A percentile compares a stretch with the other conserved stretches of the same genome.
phyloP scores from a whole-genome alignment of 2,329 filamentous ascomycete genomes.

The Dichotomopilus funicola region DNA sequence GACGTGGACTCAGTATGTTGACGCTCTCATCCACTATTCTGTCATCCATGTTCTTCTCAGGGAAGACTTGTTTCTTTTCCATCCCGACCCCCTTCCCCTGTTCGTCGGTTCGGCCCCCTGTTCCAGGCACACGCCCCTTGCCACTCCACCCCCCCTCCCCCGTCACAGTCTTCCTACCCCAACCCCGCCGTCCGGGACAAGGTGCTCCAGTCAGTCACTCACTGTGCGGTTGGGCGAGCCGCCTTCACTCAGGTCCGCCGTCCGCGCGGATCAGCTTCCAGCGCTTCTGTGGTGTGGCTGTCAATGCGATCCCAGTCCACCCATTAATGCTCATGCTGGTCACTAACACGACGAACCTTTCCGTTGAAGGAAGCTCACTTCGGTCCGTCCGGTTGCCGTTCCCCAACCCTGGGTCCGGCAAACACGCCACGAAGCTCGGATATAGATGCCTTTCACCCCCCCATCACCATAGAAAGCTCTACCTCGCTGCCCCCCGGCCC shows the following conservation, averaged over 20 bases:
- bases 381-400: slow-evolving; percentile 36
- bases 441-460: slow-evolving; percentile 31
- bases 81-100: slow-evolving; percentile 9
- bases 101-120: slow-evolving; percentile 28
- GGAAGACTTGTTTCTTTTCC: not conserved
- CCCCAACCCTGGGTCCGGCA: slow-evolving; percentile 26
- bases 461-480: slow-evolving; percentile 11
- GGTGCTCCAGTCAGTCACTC: slow-evolving; percentile 22
- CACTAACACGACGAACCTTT: slow-evolving; percentile 23
- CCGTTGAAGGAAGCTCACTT: slow-evolving; percentile 32
- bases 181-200: slow-evolving; percentile 34
- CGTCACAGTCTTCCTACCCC: slow-evolving; percentile 28
- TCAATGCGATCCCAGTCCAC: slow-evolving; percentile 32
- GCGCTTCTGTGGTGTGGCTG: slow-evolving; percentile 32
- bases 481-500: slow-evolving; percentile 17
- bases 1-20: slow-evolving; percentile 26
- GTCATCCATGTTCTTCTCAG: slow-evolving; percentile 21
- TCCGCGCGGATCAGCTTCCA: slow-evolving; percentile 34
- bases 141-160: slow-evolving; percentile 32
- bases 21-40: slow-evolving; percentile 25
- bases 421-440: slow-evolving; percentile 27
- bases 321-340: slow-evolving; percentile 34
- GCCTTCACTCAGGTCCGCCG: slow-evolving; percentile 31
- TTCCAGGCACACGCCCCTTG: slow-evolving; percentile 27
- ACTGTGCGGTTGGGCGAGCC: slow-evolving; percentile 33